Conservation (phyloP, 257 asterid species). For the Jacaranda mimosifolia region DNA sequence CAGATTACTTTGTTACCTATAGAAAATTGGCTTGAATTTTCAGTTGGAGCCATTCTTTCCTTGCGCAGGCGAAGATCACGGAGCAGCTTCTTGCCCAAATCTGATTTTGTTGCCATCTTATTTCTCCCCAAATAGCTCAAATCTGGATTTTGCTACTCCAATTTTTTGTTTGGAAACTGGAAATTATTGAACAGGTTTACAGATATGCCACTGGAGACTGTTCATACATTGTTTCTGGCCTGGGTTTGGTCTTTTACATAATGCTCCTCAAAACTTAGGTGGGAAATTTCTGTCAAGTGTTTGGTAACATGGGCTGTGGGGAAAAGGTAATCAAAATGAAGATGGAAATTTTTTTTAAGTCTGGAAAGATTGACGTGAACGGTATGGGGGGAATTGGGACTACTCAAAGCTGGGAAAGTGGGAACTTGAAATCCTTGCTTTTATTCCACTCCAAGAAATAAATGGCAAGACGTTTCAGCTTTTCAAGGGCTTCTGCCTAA, state of each 20-base stretch:
- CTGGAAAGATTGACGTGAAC: conserved; percentile 1
- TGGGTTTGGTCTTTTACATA: background rate
- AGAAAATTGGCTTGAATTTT: background rate
- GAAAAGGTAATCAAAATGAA: background rate
- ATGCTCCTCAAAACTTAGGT: background rate
- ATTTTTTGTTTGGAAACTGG: background rate
- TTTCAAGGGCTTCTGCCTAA: background rate
- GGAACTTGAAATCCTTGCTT: background rate
- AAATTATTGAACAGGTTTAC: background rate
- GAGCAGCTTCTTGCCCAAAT: conserved; percentile 5
- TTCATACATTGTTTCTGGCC: too few relatives aligned
- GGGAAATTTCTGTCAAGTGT: conserved; percentile 25
- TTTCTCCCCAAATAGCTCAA: background rate
- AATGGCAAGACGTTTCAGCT: background rate
- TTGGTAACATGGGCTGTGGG: conserved; percentile 24
- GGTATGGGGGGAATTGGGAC: background rate
- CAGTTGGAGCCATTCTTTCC: background rate
- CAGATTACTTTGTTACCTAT: background rate
- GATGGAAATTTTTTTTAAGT: background rate
- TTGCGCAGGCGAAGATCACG: conserved; percentile 15
- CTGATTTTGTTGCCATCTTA: background rate
- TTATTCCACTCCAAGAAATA: conserved; percentile 28
- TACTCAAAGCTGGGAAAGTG: background rate
- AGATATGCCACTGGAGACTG: too few relatives aligned
- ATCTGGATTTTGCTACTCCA: background rate